Evolutionary conservation across 2,329 filamentous ascomycete genomes (phyloP).

Genomic region (Sphaerulina vaccinii): DNA sequence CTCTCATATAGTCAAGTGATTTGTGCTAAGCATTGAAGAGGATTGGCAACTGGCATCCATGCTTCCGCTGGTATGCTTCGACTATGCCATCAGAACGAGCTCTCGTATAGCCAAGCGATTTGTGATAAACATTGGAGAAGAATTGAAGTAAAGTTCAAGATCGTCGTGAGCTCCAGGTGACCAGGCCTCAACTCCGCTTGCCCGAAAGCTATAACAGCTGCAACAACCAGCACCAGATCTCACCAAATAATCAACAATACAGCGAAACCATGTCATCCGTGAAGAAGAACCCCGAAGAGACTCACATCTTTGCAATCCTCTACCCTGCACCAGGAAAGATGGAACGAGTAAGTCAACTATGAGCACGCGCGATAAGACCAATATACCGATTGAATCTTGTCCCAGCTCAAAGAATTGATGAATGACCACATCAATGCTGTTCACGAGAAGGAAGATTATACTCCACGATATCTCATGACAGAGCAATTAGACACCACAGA

Average conservation of each 20-base stretch:
- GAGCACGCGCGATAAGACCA: no score
- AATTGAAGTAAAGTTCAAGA: no score
- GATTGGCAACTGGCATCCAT: no score
- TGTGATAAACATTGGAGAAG: no score
- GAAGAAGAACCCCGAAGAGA: slow-evolving; percentile 19
- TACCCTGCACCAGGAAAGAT: slow-evolving; percentile 22
- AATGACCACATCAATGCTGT: slow-evolving; percentile 17
- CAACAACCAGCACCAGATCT: background rate
- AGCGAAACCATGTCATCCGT: slow-evolving; percentile 10
- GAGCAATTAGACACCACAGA: slow-evolving; percentile 25
- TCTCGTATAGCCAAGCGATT: no score
- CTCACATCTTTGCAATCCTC: slow-evolving; percentile 23
- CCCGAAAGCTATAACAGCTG: no score
- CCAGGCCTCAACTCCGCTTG: no score
- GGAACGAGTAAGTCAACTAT: slow-evolving; percentile 8
- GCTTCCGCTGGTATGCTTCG: no score
- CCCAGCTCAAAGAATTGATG: slow-evolving; percentile 23
- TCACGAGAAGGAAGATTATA: slow-evolving; percentile 26
- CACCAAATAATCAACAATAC: background rate
- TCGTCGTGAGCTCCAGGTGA: no score
- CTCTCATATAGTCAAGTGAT: no score
- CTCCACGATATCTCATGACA: slow-evolving; percentile 25
- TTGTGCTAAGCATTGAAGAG: no score
- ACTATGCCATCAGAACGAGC: no score
- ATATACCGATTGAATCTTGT: background rate